Evolutionary conservation across 108 stramenopile genomes (phyloP), one percentile per base, ranked within the genome.

Genomic region (Cylindrotheca closterium): DNA sequence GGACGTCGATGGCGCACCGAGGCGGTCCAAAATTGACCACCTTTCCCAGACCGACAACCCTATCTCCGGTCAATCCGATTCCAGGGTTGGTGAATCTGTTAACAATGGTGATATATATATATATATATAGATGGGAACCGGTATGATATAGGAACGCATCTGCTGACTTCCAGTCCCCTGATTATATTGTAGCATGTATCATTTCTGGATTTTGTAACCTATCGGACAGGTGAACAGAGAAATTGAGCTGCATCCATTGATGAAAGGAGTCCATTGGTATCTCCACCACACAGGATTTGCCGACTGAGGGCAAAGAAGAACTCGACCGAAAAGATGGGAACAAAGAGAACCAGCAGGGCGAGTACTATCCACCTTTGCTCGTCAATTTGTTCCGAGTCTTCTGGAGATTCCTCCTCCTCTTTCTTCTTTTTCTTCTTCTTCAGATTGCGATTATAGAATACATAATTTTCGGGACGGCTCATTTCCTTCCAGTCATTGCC

Each of bases 21-120:
- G 86, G 75, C 79, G 65, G 68, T 67, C 83, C 67, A 87, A 95
- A 92, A 77, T 51, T 80, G 78, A 68, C 77, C 89, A 68, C 85
- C 94, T 91, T 87, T 95, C 70, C 93, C 88, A 82, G 72, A 65
- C 67, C 82, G 74, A 71, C 59, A 73, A 81, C 93, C 89, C 86
- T 86, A 89, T 88, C 87, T 81, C 90, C 81, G 78, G 83, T 71
- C 87, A 89, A 90, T 79, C 83, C 74, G 86, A 90, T 92, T 91
- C 86, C 94, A 88, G 87, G 91, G 93, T 83, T 64, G 61, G 77
- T 76, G 76, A 58, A 65, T 81, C 71, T 80, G 89, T 92, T 91
- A 92, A 92, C 67, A 86, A 95, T n/a, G n/a, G n/a, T n/a, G n/a
- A n/a, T n/a, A n/a, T n/a, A n/a, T n/a, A n/a, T n/a, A n/a, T n/a